phyloP scores from a whole-genome alignment of 2,329 filamentous ascomycete genomes.

The Xylariaceae sp. region DNA sequence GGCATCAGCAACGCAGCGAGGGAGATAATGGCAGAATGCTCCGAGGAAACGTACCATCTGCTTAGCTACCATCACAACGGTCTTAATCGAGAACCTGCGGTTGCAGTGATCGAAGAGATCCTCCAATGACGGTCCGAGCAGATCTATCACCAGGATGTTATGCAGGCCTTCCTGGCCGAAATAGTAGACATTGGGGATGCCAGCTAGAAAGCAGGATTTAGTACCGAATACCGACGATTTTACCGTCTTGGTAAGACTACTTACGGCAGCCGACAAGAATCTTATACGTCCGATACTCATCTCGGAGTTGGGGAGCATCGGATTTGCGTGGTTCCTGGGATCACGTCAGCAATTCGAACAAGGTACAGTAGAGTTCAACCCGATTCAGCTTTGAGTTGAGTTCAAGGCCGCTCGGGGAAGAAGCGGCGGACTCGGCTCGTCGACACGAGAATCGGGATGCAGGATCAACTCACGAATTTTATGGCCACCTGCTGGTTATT shows the following conservation, averaged over 20 bases:
- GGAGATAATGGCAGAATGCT: not conserved
- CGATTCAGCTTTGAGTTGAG: not conserved
- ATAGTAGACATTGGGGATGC: conserved; percentile 99
- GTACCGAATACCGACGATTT: conserved; percentile 5
- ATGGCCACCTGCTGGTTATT: conserved; percentile 99
- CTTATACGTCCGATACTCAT: conserved; percentile 99
- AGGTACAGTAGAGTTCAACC: not conserved
- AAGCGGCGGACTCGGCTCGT: not conserved
- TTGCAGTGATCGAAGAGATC: conserved; percentile 98
- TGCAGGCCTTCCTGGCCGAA: conserved; percentile 97
- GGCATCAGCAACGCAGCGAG: conserved; percentile 4
- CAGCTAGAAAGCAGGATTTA: conserved; percentile 54
- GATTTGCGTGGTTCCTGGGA: conserved; percentile 91
- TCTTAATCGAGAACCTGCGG: conserved; percentile 91
- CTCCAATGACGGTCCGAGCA: conserved; percentile 89
- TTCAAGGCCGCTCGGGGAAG: no score
- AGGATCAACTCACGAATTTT: conserved; percentile 74
- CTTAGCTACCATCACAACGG: conserved; percentile 97
- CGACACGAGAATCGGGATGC: not conserved
- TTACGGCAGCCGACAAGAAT: conserved; percentile 98
- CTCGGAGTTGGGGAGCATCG: conserved; percentile 92
- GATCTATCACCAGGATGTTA: conserved; percentile 97
- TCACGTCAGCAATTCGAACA: conserved; percentile 6
- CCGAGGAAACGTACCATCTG: conserved; percentile 69
- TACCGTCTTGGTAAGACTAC: conserved; percentile 38